These are phyloP conservation scores for Knufia fluminis DNA, from an alignment of 2,329 filamentous ascomycete species.

Conservation along the genomic window DNA sequence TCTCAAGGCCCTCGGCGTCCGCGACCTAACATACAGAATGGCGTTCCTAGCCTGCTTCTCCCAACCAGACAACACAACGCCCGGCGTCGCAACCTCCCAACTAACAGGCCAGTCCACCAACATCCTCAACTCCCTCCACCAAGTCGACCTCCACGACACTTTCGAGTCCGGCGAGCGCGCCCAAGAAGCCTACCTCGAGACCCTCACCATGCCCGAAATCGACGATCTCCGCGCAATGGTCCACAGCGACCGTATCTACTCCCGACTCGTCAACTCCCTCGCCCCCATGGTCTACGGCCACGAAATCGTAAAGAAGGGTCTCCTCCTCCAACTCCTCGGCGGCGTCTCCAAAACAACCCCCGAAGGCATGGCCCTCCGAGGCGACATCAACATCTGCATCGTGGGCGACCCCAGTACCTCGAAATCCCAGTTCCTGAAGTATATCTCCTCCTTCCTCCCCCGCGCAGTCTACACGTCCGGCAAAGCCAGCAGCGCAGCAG, in stretches of 20 bases:
- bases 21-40: slow-evolving; percentile 67
- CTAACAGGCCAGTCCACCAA: slow-evolving; percentile 68
- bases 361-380: slow-evolving; percentile 90
- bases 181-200: slow-evolving; percentile 77
- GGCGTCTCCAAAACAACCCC: slow-evolving; percentile 85
- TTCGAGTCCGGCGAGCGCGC: slow-evolving; percentile 70
- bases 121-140: slow-evolving; percentile 74
- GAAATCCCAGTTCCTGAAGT: slow-evolving; percentile 89
- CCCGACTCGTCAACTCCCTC: slow-evolving; percentile 81
- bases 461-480: slow-evolving; percentile 95
- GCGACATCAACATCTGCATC: slow-evolving; percentile 97
- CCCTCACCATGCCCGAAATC: slow-evolving; percentile 77
- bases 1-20: slow-evolving; percentile 83
- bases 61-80: slow-evolving; percentile 72
- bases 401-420: slow-evolving; percentile 95
- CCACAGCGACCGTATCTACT: slow-evolving; percentile 90
- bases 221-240: slow-evolving; percentile 89
- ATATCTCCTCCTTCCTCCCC: slow-evolving; percentile 93
- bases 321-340: slow-evolving; percentile 90
- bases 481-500: slow-evolving; percentile 92
- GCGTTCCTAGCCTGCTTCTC: slow-evolving; percentile 98
- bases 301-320: slow-evolving; percentile 92
- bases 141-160: slow-evolving; percentile 57
- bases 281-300: slow-evolving; percentile 97
- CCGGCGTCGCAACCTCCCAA: slow-evolving; percentile 62